A percentile compares a stretch with the other conserved stretches of the same genome.
phyloP scores from a whole-genome alignment of 2,329 filamentous ascomycete genomes.

The Paraphoma sp. region DNA sequence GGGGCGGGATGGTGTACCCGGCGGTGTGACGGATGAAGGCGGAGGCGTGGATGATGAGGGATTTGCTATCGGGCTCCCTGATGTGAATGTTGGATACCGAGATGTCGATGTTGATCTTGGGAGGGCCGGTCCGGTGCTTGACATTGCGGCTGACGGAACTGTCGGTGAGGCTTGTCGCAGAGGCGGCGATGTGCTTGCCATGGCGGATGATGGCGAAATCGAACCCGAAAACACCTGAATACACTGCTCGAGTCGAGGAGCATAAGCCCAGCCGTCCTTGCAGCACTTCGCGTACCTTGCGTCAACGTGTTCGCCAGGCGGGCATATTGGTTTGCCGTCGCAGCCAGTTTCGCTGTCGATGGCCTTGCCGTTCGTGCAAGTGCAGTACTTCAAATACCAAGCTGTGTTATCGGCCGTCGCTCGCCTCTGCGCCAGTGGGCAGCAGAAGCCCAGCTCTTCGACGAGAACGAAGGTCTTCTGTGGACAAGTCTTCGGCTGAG shows the following conservation, averaged over 20 bases:
- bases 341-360: not conserved
- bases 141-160: not conserved
- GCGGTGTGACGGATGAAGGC: not conserved
- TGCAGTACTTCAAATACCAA: not conserved
- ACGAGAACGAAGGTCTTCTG: not conserved
- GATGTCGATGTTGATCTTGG: not conserved
- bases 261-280: not conserved
- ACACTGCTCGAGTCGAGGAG: not conserved
- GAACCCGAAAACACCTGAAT: not conserved
- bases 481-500: not conserved
- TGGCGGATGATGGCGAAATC: not conserved
- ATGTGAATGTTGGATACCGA: not conserved
- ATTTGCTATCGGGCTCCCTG: not conserved
- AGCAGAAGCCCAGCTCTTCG: not conserved
- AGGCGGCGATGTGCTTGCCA: not conserved
- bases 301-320: not conserved
- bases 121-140: not conserved
- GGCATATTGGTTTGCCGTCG: not conserved
- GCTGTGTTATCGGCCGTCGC: not conserved
- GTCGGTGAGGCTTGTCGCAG: not conserved
- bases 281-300: not conserved
- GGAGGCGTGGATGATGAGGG: not conserved
- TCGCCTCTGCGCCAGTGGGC: not conserved
- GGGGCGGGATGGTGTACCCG: not conserved
- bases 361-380: not conserved